phyloP scores from a whole-genome alignment of 164 flowering plant species.

The Aristolochia californica region DNA sequence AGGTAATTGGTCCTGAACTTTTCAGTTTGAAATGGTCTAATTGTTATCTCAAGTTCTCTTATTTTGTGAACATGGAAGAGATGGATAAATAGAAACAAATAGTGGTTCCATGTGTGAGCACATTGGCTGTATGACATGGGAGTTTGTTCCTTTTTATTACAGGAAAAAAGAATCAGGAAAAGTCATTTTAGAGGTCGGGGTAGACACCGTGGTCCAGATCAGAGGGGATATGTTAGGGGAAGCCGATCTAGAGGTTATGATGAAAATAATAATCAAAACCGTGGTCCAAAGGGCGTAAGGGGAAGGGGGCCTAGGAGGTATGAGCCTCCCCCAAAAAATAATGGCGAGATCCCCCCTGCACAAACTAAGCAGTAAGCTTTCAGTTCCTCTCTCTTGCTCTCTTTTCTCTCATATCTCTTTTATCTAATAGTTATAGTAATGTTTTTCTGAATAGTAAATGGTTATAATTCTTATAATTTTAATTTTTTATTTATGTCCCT shows the following conservation, averaged over 20 bases:
- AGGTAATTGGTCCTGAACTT: constrained; percentile 27
- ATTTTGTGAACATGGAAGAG: background rate
- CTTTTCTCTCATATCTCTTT: too few species aligned
- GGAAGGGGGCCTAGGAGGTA: constrained; percentile 84
- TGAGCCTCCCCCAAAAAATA: constrained; percentile 38
- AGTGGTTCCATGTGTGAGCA: background rate
- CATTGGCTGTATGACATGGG: background rate
- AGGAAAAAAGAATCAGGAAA: constrained; percentile 57
- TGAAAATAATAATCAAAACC: constrained; percentile 29
- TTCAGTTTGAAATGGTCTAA: background rate
- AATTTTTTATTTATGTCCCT: too few species aligned
- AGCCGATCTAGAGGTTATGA: constrained; percentile 36
- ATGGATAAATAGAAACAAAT: background rate
- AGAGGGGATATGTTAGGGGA: constrained; percentile 39
- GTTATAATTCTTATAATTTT: too few species aligned
- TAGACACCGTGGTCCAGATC: constrained; percentile 43
- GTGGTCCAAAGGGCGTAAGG: constrained; percentile 41
- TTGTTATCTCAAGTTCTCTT: too few species aligned
- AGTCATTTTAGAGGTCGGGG: constrained; percentile 62
- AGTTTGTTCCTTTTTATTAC: constrained; percentile 6
- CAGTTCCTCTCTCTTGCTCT: background rate
- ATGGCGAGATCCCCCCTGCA: constrained; percentile 19
- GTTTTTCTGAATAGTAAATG: too few species aligned
- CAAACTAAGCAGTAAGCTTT: constrained; percentile 60
- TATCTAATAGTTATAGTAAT: too few species aligned